Percentiles rank a stretch among this genome's conserved stretches.
phyloP scores from a whole-genome alignment of 805 yeast genomes.

The Ogataea angusta region DNA sequence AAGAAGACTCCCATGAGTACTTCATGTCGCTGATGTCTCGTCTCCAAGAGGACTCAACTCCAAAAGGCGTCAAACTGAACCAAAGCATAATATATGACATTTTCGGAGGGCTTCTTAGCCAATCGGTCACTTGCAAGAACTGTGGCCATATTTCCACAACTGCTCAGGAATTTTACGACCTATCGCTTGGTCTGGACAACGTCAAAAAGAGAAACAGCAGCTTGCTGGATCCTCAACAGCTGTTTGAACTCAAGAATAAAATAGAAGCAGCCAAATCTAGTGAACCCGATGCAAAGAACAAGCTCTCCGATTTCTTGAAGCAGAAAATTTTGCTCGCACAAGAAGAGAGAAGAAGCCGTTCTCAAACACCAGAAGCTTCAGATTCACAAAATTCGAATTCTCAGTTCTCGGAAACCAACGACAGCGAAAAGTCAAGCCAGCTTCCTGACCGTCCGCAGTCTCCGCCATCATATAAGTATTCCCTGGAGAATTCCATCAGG shows the following conservation, averaged over 20 bases:
- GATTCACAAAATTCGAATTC: constrained; percentile 8
- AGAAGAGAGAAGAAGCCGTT: constrained; percentile 25
- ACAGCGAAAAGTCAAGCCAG: constrained; percentile 4
- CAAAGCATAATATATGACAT: constrained; percentile 84
- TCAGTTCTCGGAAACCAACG: constrained; percentile 4
- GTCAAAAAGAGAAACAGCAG: constrained; percentile 40
- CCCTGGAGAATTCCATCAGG: constrained; percentile 69
- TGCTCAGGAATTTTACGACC: constrained; percentile 89
- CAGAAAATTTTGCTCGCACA: constrained; percentile 29
- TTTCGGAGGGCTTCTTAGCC: constrained; percentile 87
- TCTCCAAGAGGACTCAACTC: constrained; percentile 88
- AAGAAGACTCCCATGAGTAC: constrained; percentile 97
- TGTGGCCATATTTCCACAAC: constrained; percentile 86
- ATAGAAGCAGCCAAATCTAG: constrained; percentile 28
- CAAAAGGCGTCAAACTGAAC: constrained; percentile 81
- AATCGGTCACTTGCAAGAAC: constrained; percentile 75
- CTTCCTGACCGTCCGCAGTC: not conserved
- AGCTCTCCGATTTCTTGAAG: constrained; percentile 28
- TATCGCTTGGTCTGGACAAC: constrained; percentile 72
- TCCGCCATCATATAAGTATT: constrained; percentile 38
- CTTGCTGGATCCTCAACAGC: constrained; percentile 27
- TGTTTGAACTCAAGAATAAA: constrained; percentile 26
- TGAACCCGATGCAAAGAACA: constrained; percentile 21
- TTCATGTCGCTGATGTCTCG: constrained; percentile 88
- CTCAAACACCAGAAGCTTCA: constrained; percentile 24